Percentiles rank a stretch among this genome's conserved stretches.
Evolutionary conservation across 371 early-diverging fungal species (phyloP).

Genomic region (Syncephalastrum racemosum): DNA sequence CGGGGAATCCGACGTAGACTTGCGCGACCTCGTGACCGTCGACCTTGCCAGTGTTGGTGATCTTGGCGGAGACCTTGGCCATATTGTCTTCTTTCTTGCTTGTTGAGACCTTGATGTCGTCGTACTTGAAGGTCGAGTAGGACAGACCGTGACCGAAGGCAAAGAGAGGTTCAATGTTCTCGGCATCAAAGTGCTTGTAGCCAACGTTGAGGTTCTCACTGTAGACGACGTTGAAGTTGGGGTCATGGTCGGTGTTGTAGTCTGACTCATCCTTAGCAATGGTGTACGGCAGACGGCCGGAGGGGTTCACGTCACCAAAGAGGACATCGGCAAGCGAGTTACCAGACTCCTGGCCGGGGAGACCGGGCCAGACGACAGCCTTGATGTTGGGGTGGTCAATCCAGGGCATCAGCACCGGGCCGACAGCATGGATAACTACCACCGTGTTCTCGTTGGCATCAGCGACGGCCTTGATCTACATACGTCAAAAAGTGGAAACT

Average conservation of each 20-base stretch:
- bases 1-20: conserved; percentile 45
- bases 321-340: conserved; percentile 52
- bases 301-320: conserved; percentile 58
- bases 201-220: conserved; percentile 48
- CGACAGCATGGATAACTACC: conserved; percentile 53
- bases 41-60: conserved; percentile 44
- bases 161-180: conserved; percentile 47
- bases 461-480: conserved; percentile 44
- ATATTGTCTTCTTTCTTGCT: conserved; percentile 1
- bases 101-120: conserved; percentile 6
- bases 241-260: conserved; percentile 25
- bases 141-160: conserved; percentile 59
- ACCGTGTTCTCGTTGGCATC: conserved; percentile 40
- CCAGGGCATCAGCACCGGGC: conserved; percentile 53
- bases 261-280: conserved; percentile 31
- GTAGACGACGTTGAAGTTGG: conserved; percentile 31
- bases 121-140: conserved; percentile 53
- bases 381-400: conserved; percentile 46
- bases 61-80: conserved; percentile 21
- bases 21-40: conserved; percentile 54
- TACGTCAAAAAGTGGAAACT: background rate
- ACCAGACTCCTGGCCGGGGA: conserved; percentile 56
- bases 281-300: conserved; percentile 54
- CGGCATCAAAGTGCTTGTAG: conserved; percentile 47
- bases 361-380: conserved; percentile 42